These are phyloP conservation scores for Talaromyces islandicus DNA, from an alignment of 2,329 filamentous ascomycete genomes.

Conservation along the genomic window DNA sequence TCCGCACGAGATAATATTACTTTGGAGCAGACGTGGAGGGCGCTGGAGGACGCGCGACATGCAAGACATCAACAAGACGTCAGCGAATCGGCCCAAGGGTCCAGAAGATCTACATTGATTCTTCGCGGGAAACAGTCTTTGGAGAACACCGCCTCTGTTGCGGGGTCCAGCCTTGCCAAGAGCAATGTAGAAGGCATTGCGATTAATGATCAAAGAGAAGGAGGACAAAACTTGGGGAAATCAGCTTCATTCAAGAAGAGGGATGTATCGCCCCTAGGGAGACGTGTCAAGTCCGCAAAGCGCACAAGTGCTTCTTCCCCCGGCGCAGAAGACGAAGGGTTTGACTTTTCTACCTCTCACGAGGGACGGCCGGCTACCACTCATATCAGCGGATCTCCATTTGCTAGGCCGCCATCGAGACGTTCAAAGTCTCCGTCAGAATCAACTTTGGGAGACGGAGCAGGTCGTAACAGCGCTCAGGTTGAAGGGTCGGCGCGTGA, in stretches of 20 bases:
- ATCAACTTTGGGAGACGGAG: slow-evolving; percentile 23
- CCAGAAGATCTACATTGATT: slow-evolving; percentile 15
- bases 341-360: slow-evolving; percentile 18
- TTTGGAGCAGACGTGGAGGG: slow-evolving; percentile 71
- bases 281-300: slow-evolving; percentile 22
- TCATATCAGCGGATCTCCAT: slow-evolving; percentile 45
- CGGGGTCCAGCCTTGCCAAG: slow-evolving; percentile 1
- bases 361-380: slow-evolving; percentile 23
- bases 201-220: background rate
- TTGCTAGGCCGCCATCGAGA: slow-evolving; percentile 36
- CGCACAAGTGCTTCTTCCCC: slow-evolving; percentile 22
- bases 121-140: slow-evolving; percentile 18
- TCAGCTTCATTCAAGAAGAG: slow-evolving; percentile 18
- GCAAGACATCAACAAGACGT: slow-evolving; percentile 6
- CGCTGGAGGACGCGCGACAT: slow-evolving; percentile 37
- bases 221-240: slow-evolving; percentile 2
- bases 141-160: slow-evolving; percentile 7
- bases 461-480: slow-evolving; percentile 16
- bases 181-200: slow-evolving; percentile 9
- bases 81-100: slow-evolving; percentile 9
- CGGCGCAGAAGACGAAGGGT: slow-evolving; percentile 20
- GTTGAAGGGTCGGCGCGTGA: background rate
- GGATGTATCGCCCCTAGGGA: slow-evolving; percentile 26
- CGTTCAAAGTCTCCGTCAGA: slow-evolving; percentile 24
- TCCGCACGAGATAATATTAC: slow-evolving; percentile 71